Evolutionary conservation across 441 rosid genomes (phyloP), one percentile per base, ranked within the genome.

Genomic region (Gossypium gossypioides): DNA sequence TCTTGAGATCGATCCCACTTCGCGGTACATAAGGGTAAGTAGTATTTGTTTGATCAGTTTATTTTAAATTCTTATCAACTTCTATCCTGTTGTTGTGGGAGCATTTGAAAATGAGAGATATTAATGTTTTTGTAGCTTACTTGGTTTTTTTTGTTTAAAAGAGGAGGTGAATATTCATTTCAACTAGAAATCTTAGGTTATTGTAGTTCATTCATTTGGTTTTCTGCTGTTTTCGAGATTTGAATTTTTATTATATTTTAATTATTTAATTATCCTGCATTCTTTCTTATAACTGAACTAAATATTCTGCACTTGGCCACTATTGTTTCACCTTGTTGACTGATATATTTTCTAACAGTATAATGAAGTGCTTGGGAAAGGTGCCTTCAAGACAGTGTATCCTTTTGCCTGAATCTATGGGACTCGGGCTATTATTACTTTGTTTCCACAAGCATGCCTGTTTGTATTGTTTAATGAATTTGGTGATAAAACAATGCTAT

Each of bases 341-440:
- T 24, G 0, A 48, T 59, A 70, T 75, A 78, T 34, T 51, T 62
- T 55, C 77, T 72, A 64, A 65, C 89, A 88, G 93, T 88, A 88
- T 74, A 87, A 77, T 68, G 91, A 86, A 19, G 83, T 85, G 77
- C 81, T 88, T 1, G 91, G 91, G 40, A 84, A 84, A 80, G 93
- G 93, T 46, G 93, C 91, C 68, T 87, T 88, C 84, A 88, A 88
- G 88, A 85, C 87, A 4, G 93, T 80, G 93, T 88, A 88, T 86
- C 89, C 91, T 77, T 83, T 34, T 56, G 15, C n/a, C 50, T 55
- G 37, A 0, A 37, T 44, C 34, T 0, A n/a, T 48, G 24, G 56
- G 57, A 44, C 15, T 6, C 22, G n/a, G 16, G 29, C 56, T 15
- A 15, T 6, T 72, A 16, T 60, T 61, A 40, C 25, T 62, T 63